Percentiles rank a stretch among this genome's conserved stretches.
Evolutionary conservation across 768 basidiomycete species (phyloP).

Genomic region (Suillus weaverae): DNA sequence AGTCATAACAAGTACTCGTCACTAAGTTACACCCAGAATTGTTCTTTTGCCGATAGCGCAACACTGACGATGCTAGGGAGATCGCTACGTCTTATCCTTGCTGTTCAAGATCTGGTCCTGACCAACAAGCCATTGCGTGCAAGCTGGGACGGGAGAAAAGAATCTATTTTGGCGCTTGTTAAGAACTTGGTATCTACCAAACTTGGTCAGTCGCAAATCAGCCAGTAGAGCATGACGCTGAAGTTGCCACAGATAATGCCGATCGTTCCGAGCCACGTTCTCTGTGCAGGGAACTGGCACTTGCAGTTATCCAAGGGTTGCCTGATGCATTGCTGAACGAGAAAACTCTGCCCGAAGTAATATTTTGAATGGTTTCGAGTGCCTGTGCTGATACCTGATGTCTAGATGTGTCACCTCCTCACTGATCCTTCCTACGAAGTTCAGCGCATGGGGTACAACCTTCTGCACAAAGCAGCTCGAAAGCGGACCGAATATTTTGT

Average conservation of each 20-base stretch:
- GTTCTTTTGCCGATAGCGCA: constrained; percentile 55
- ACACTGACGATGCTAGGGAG: constrained; percentile 66
- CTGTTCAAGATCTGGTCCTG: constrained; percentile 65
- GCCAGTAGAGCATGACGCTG: neutral
- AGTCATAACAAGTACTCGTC: neutral
- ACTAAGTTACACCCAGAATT: constrained; percentile 41
- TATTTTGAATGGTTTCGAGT: constrained; percentile 9
- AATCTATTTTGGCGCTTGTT: constrained; percentile 54
- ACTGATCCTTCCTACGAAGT: constrained; percentile 61
- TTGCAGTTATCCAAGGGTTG: constrained; percentile 68
- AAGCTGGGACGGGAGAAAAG: constrained; percentile 62
- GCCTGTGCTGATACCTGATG: constrained; percentile 1
- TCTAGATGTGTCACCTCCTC: constrained; percentile 79
- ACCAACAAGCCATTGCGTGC: constrained; percentile 75
- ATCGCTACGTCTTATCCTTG: constrained; percentile 64
- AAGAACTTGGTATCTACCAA: constrained; percentile 52
- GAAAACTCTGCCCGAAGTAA: constrained; percentile 63
- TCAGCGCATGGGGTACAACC: constrained; percentile 75
- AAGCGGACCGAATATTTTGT: constrained; percentile 82
- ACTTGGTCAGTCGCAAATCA: neutral
- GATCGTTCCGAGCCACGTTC: constrained; percentile 56
- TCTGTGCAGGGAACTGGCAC: constrained; percentile 63
- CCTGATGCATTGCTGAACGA: constrained; percentile 62
- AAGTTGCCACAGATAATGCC: constrained; percentile 14
- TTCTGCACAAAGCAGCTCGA: constrained; percentile 67